These are phyloP conservation scores for Smallanthus sonchifolius DNA, from an alignment of 129 eudicot species.

Conservation along the genomic window DNA sequence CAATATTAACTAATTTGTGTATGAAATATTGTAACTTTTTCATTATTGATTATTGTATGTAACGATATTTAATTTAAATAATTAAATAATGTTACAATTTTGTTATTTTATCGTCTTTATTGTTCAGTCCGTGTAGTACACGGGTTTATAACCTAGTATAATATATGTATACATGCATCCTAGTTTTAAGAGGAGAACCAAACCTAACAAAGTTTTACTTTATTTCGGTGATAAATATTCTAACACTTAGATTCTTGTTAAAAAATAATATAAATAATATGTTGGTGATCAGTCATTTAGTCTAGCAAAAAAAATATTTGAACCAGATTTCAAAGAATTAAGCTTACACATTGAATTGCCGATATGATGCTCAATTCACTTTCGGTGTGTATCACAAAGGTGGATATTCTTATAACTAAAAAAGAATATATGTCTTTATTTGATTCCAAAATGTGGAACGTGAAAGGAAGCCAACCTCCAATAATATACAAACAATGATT, in stretches of 20 bases:
- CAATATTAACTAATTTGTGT: too few relatives aligned
- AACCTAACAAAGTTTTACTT: background rate
- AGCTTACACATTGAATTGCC: too few relatives aligned
- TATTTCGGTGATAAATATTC: too few relatives aligned
- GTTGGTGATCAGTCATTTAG: background rate
- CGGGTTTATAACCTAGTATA: too few relatives aligned
- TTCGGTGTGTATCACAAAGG: background rate
- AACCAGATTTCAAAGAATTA: too few relatives aligned
- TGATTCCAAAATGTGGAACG: conserved; percentile 5
- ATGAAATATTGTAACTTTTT: too few relatives aligned
- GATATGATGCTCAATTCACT: background rate
- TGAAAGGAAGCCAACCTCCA: background rate
- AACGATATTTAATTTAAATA: too few relatives aligned
- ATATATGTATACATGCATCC: background rate
- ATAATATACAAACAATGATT: background rate
- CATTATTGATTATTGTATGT: too few relatives aligned
- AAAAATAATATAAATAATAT: background rate
- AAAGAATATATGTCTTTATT: conserved; percentile 6
- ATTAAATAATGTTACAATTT: too few relatives aligned
- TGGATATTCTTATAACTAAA: background rate
- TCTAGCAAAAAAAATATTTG: too few relatives aligned
- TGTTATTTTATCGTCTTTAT: too few relatives aligned
- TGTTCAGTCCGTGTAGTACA: too few relatives aligned
- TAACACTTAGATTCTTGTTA: background rate
- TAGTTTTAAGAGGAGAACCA: background rate